A percentile compares a stretch with the other conserved stretches of the same genome.
Conservation (phyloP, 2,329 filamentous ascomycete species). For the Fusarium phyllophilum region DNA sequence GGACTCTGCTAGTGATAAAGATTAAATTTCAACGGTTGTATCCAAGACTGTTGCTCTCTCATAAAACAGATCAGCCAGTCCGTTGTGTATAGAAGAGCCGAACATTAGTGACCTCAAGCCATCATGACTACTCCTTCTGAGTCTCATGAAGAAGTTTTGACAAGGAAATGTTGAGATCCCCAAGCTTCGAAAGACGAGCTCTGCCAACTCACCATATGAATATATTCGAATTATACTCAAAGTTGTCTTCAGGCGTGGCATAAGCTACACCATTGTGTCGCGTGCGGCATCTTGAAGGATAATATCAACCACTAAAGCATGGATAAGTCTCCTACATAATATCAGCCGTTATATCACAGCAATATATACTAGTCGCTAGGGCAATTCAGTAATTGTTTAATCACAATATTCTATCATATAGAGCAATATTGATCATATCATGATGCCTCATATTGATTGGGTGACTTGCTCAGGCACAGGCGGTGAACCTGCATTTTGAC, state of each 20-base stretch:
- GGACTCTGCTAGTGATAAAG: background rate
- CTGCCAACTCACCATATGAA: background rate
- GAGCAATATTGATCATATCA: background rate
- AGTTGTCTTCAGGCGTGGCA: background rate
- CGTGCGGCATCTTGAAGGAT: background rate
- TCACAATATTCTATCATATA: background rate
- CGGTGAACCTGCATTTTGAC: constrained; percentile 32
- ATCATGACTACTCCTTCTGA: background rate
- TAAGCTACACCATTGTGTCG: background rate
- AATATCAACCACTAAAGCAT: background rate
- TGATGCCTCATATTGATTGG: constrained; percentile 8
- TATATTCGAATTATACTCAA: background rate
- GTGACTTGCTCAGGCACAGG: background rate
- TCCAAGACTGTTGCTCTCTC: background rate
- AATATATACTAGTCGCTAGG: accelerated
- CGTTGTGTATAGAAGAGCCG: accelerated
- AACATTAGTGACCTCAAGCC: background rate
- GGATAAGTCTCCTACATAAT: background rate
- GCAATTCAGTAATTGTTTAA: background rate
- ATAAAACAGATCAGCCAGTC: background rate
- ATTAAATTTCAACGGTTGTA: accelerated
- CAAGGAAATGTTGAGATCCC: too few species aligned
- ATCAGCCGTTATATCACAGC: background rate
- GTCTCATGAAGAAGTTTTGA: background rate
- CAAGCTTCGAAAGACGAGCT: accelerated